A percentile compares a stretch with the other conserved stretches of the same genome.
Conservation (phyloP, 2,329 filamentous ascomycete species). For the Paecilomyces sp. region DNA sequence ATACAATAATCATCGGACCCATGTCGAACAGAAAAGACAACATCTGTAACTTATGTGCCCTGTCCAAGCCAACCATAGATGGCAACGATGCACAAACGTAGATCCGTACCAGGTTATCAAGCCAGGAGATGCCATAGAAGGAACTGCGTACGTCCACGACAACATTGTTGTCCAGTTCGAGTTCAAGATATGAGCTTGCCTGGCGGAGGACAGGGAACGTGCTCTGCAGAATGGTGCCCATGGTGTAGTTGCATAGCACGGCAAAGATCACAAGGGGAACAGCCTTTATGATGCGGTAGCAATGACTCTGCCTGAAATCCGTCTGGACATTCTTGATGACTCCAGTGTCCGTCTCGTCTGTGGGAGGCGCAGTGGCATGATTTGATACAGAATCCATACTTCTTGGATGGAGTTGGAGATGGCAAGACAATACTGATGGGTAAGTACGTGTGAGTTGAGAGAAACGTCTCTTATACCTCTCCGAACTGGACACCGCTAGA, state of each 20-base stretch:
- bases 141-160: neutral
- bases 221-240: neutral
- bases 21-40: neutral
- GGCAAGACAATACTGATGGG: neutral
- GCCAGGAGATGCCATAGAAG: neutral
- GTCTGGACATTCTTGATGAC: neutral
- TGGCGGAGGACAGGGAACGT: neutral
- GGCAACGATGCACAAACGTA: neutral
- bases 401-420: neutral
- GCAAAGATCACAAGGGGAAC: neutral
- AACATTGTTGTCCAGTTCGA: neutral
- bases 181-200: neutral
- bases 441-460: too few relatives aligned
- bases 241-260: neutral
- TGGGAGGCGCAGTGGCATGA: neutral
- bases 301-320: neutral
- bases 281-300: neutral
- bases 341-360: neutral
- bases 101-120: neutral
- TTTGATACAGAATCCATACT: neutral
- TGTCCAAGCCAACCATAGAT: neutral
- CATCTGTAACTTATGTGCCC: neutral
- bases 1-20: neutral
- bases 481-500: too few relatives aligned
- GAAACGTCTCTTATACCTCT: too few relatives aligned